Evolutionary conservation across 148 eudicot species (phyloP).

Genomic region (Drosera capensis): DNA sequence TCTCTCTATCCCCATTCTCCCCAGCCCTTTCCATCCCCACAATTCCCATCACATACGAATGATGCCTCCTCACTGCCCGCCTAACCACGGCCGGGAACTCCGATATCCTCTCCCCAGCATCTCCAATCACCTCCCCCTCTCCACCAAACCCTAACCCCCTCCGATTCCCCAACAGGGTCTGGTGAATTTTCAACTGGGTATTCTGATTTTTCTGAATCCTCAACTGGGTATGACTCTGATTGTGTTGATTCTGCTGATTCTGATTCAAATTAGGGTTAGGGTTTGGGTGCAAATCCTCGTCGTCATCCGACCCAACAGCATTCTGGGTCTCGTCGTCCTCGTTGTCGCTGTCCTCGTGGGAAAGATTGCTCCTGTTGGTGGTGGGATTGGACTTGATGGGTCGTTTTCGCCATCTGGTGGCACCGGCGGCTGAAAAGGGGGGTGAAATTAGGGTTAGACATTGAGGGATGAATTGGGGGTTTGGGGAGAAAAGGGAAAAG

Average conservation of each 20-base stretch:
- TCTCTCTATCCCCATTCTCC: slow-evolving; percentile 21
- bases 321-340: slow-evolving; percentile 45
- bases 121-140: slow-evolving; percentile 37
- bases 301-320: slow-evolving; percentile 34
- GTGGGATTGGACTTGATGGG: no score
- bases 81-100: slow-evolving; percentile 45
- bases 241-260: slow-evolving; percentile 3
- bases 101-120: slow-evolving; percentile 33
- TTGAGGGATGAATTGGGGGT: no score
- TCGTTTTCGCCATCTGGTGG: no score
- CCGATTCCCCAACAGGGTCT: slow-evolving; percentile 5
- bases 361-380: no score
- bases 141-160: slow-evolving; percentile 6
- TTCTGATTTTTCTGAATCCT: slow-evolving; percentile 4
- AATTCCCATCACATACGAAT: slow-evolving; percentile 36
- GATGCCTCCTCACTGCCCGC: slow-evolving; percentile 37
- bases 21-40: slow-evolving; percentile 40
- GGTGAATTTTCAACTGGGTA: no score
- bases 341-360: slow-evolving; percentile 34
- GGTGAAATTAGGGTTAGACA: no score
- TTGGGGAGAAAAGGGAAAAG: no score
- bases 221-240: slow-evolving; percentile 6
- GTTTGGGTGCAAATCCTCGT: slow-evolving; percentile 29
- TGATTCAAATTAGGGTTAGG: slow-evolving; percentile 19
- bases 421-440: no score